Evolutionary conservation across 2,329 filamentous ascomycete species (phyloP).

Genomic region (Ustulina deusta): DNA sequence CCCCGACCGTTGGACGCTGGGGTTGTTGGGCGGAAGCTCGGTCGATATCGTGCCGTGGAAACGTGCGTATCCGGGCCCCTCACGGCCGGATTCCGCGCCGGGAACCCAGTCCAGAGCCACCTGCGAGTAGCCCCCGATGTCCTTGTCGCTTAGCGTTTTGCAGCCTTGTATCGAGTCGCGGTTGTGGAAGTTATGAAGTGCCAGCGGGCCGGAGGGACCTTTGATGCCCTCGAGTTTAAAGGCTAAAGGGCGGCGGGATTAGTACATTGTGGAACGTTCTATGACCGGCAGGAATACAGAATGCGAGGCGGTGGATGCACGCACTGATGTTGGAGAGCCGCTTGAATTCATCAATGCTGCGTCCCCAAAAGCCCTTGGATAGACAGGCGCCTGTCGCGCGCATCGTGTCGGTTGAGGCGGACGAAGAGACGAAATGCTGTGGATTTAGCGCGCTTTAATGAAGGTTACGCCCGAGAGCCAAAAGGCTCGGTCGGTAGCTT

Average conservation of each 20-base stretch:
- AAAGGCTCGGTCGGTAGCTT: constrained; percentile 49
- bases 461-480: constrained; percentile 46
- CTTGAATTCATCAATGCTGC: constrained; percentile 71
- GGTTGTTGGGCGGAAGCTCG: constrained; percentile 78
- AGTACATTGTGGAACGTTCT: constrained; percentile 27
- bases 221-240: constrained; percentile 77
- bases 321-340: constrained; percentile 68
- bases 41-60: constrained; percentile 93
- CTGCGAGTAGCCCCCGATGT: constrained; percentile 87
- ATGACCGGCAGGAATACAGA: constrained; percentile 6
- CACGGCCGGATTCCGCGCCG: constrained; percentile 39
- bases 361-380: constrained; percentile 66
- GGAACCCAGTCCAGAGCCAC: constrained; percentile 65
- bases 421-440: background rate
- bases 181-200: constrained; percentile 72
- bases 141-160: constrained; percentile 87
- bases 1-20: constrained; percentile 81
- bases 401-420: constrained; percentile 56
- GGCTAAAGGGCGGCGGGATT: constrained; percentile 58
- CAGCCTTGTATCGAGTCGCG: constrained; percentile 61
- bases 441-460: constrained; percentile 13
- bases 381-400: constrained; percentile 59
- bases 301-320: constrained; percentile 20
- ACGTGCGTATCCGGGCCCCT: constrained; percentile 67
- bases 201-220: constrained; percentile 71